Evolutionary conservation across 768 basidiomycete genomes (phyloP).

Genomic region (Cystofilobasidium bisporidii): DNA sequence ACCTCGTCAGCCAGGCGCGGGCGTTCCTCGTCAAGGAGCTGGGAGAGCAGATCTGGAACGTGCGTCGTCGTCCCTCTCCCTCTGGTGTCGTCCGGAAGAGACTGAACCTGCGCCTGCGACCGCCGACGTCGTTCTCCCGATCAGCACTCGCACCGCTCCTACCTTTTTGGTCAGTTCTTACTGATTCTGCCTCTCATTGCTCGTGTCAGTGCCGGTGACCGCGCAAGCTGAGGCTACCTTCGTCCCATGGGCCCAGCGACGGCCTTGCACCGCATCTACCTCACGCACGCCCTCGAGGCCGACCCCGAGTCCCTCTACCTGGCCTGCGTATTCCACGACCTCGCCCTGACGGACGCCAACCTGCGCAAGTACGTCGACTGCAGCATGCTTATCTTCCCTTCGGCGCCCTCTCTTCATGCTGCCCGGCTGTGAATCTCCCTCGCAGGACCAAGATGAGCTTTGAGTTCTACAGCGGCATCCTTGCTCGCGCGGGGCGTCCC

Average conservation of each 20-base stretch:
- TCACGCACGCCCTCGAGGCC: constrained; percentile 45
- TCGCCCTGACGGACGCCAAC: constrained; percentile 43
- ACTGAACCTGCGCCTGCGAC: too few relatives aligned
- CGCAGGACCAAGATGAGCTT: constrained; percentile 52
- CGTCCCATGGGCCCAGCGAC: constrained; percentile 39
- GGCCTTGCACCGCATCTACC: constrained; percentile 46
- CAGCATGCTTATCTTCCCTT: neutral
- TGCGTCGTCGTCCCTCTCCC: neutral
- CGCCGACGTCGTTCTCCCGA: neutral
- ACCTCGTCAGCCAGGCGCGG: constrained; percentile 42
- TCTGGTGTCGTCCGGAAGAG: too few relatives aligned
- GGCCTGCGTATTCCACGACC: constrained; percentile 49
- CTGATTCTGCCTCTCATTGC: too few relatives aligned
- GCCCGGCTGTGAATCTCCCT: neutral
- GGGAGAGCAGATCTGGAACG: constrained; percentile 45
- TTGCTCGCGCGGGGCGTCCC: constrained; percentile 43
- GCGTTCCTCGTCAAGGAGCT: constrained; percentile 45
- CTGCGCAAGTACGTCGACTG: neutral
- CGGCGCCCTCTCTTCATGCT: neutral
- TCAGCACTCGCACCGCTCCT: constrained; percentile 47
- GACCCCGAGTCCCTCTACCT: constrained; percentile 49
- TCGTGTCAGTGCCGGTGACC: too few relatives aligned
- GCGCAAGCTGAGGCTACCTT: neutral
- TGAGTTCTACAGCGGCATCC: constrained; percentile 51
- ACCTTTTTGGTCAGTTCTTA: constrained; percentile 45